Base-by-base conservation (phyloP, 441 rosid species). In the Dalechampia spathulata region DNA sequence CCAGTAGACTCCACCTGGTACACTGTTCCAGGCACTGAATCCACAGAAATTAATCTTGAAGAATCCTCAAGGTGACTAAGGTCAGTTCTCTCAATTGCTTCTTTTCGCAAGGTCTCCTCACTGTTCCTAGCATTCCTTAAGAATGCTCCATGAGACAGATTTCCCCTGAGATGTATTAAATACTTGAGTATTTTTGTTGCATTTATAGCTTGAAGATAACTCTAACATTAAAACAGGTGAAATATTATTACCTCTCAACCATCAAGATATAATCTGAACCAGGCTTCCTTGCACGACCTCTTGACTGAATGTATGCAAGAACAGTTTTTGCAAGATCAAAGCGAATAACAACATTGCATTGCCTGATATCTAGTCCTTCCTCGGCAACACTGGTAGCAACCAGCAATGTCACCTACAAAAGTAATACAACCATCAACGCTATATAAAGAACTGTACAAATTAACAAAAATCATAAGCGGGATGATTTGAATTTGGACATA, bases 371-470 rank as follows among this genome's bases (percentile, higher is more conserved):
- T 66, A 94, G 96, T 63, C 99, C 98, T 79, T 94, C 99, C 81
- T 94, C 99, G 39, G 99, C 99, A 63, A 94, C 99, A 70, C 99
- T 94, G 46, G 99, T 90, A 54, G 99, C 98, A 55, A 94, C 99
- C 66, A 94, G 72, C 81, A 90, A 68, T 2, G 97, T 90, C 69
- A 90, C 96, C 99, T 94, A 59, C 47, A 65, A 60, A 57, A 69
- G 45, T 42, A 38, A 61, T 21, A 49, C 32, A 62, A 25, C 22
- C 23, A 56, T 67, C 38, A 14, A 25, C 39, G 36, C 36, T 44
- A 39, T 36, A 39, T 60, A 55, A 30, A 4, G 34, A 68, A 66
- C 16, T 46, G 57, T 46, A 71, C 14, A 27, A 38, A 40, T 30
- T 22, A 41, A 72, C 12, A 23, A 23, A 58, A 27, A 37, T n/a